phyloP scores from a whole-genome alignment of 2,329 filamentous ascomycete genomes.

The Periglandula ipomoeae region DNA sequence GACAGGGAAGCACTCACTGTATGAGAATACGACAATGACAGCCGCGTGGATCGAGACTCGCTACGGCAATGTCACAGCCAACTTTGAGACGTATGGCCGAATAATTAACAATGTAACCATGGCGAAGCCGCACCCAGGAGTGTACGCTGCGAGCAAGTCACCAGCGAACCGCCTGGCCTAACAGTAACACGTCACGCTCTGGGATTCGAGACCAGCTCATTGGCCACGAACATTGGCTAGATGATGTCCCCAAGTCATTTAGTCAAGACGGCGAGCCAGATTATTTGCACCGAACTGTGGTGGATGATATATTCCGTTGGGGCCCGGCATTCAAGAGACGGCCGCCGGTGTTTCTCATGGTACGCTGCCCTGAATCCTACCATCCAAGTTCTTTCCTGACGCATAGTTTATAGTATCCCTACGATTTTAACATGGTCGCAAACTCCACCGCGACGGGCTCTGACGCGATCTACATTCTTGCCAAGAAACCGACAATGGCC shows the following conservation, averaged over 20 bases:
- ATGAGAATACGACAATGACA: conserved; percentile 63
- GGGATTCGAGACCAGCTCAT: conserved; percentile 24
- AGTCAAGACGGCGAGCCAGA: conserved; percentile 17
- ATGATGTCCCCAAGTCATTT: conserved; percentile 25
- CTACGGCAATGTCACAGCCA: conserved; percentile 40
- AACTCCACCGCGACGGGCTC: conserved; percentile 36
- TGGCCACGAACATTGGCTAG: conserved; percentile 23
- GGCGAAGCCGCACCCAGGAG: conserved; percentile 64
- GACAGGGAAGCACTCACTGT: conserved; percentile 50
- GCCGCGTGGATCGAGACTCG: conserved; percentile 58
- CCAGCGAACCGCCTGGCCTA: too few relatives aligned
- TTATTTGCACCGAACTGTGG: conserved; percentile 46
- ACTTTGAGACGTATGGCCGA: conserved; percentile 40
- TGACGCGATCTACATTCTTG: conserved; percentile 58
- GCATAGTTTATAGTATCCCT: conserved; percentile 48
- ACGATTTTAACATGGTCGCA: conserved; percentile 55
- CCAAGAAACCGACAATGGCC: conserved; percentile 29
- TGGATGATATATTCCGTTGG: conserved; percentile 66
- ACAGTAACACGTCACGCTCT: too few relatives aligned
- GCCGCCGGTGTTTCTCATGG: conserved; percentile 43
- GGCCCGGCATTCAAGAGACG: conserved; percentile 39
- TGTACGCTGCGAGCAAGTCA: conserved; percentile 56
- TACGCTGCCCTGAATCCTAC: too few relatives aligned
- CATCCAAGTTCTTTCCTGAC: too few relatives aligned
- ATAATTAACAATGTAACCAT: conserved; percentile 69